A percentile compares a stretch with the other conserved stretches of the same genome.
Evolutionary conservation across 805 yeast species (phyloP).

Genomic region (Nakazawaea populi): DNA sequence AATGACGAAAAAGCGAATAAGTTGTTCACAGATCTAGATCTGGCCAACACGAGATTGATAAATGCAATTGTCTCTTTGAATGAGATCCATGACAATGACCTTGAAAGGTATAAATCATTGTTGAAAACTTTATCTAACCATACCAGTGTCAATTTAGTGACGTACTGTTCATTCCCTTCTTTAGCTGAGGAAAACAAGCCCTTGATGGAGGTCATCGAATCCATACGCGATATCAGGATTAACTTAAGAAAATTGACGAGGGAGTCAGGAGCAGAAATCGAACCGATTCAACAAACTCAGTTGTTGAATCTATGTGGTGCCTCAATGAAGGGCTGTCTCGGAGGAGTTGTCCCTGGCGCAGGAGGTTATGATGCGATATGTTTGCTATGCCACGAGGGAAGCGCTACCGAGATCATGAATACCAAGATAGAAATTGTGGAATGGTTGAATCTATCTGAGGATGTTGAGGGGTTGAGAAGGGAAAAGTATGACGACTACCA

Average conservation of each 20-base stretch:
- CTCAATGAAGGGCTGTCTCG: constrained; percentile 65
- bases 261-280: constrained; percentile 78
- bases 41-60: constrained; percentile 55
- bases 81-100: constrained; percentile 21
- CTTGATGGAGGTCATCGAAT: constrained; percentile 27
- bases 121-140: constrained; percentile 16
- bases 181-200: constrained; percentile 11
- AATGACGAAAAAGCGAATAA: constrained; percentile 43
- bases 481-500: constrained; percentile 33
- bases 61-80: constrained; percentile 37
- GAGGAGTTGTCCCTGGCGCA: constrained; percentile 98
- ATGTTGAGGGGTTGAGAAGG: constrained; percentile 48
- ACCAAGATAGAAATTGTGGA: constrained; percentile 38
- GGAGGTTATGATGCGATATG: constrained; percentile 96
- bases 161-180: constrained; percentile 1
- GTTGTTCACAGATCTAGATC: constrained; percentile 51
- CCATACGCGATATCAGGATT: constrained; percentile 47
- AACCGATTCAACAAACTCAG: constrained; percentile 71
- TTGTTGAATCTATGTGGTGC: constrained; percentile 54
- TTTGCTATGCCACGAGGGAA: constrained; percentile 49
- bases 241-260: constrained; percentile 56
- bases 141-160: constrained; percentile 11
- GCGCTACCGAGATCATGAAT: constrained; percentile 28
- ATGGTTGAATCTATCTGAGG: constrained; percentile 67
- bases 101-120: constrained; percentile 28